These are phyloP conservation scores for Fusarium sp. DNA, from an alignment of 2,329 filamentous ascomycete genomes.

Conservation along the genomic window DNA sequence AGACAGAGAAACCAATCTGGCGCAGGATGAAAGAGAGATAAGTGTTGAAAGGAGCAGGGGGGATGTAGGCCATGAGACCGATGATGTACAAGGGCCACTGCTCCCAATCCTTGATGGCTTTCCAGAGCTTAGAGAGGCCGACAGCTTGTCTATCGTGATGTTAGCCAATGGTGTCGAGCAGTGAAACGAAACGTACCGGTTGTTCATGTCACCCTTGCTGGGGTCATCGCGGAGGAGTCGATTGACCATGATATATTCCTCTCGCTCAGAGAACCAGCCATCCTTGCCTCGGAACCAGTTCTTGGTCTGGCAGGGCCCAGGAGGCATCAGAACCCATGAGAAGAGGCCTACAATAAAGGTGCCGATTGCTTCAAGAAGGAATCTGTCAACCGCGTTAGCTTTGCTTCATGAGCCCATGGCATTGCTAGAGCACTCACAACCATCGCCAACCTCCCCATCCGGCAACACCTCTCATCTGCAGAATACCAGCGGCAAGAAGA, in stretches of 20 bases:
- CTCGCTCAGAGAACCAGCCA: constrained; percentile 71
- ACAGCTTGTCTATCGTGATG: constrained; percentile 53
- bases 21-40: constrained; percentile 60
- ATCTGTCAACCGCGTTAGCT: constrained; percentile 38
- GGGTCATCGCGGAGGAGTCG: constrained; percentile 69
- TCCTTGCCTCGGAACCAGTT: constrained; percentile 66
- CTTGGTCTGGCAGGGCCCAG: constrained; percentile 61
- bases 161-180: constrained; percentile 22
- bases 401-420: rapidly evolving
- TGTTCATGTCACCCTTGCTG: constrained; percentile 70
- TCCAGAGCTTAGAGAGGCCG: constrained; percentile 55
- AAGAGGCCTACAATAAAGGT: constrained; percentile 57
- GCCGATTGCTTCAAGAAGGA: constrained; percentile 63
- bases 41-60: constrained; percentile 54
- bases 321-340: constrained; percentile 59
- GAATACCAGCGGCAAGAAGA: constrained; percentile 58
- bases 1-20: constrained; percentile 57
- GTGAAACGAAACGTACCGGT: constrained; percentile 53
- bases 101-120: constrained; percentile 67
- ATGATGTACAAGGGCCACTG: constrained; percentile 63
- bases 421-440: constrained; percentile 42
- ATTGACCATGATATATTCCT: constrained; percentile 72
- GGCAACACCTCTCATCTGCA: constrained; percentile 52
- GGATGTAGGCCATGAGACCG: constrained; percentile 60
- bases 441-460: constrained; percentile 55